Conservation (phyloP, 495 filamentous ascomycete species). For the Neurospora sp. region DNA sequence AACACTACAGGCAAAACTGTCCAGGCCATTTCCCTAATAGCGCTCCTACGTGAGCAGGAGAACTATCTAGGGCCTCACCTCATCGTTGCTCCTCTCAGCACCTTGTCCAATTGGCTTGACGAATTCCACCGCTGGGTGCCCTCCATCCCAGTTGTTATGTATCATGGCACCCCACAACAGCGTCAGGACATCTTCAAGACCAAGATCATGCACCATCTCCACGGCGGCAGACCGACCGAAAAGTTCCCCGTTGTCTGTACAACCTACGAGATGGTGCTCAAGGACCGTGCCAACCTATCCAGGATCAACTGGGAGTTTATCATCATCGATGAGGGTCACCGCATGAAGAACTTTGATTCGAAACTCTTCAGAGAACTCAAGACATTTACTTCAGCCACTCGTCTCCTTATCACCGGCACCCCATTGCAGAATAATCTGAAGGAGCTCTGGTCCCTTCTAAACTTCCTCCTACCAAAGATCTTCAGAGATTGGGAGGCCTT, state of each 20-base stretch:
- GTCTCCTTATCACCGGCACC: conserved; percentile 89
- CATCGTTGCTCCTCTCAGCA: conserved; percentile 83
- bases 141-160: conserved; percentile 72
- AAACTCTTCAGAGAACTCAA: conserved; percentile 81
- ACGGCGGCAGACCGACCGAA: conserved; percentile 33
- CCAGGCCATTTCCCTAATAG: conserved; percentile 85
- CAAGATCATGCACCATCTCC: conserved; percentile 48
- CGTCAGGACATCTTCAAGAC: conserved; percentile 60
- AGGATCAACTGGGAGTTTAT: conserved; percentile 93
- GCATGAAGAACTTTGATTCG: conserved; percentile 94
- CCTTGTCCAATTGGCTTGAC: conserved; percentile 91
- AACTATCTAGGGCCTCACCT: conserved; percentile 75
- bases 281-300: conserved; percentile 67
- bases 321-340: conserved; percentile 95
- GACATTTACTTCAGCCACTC: conserved; percentile 77
- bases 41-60: conserved; percentile 77
- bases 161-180: conserved; percentile 72
- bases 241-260: conserved; percentile 89
- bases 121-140: conserved; percentile 90
- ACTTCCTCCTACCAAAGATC: conserved; percentile 86
- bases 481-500: conserved; percentile 86
- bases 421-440: conserved; percentile 93
- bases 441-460: conserved; percentile 89
- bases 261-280: conserved; percentile 90
- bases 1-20: conserved; percentile 59